Evolutionary conservation across 139 green algal genomes (phyloP), one percentile per base, ranked within the genome.

Genomic region (Raphidocelis subcapitata): DNA sequence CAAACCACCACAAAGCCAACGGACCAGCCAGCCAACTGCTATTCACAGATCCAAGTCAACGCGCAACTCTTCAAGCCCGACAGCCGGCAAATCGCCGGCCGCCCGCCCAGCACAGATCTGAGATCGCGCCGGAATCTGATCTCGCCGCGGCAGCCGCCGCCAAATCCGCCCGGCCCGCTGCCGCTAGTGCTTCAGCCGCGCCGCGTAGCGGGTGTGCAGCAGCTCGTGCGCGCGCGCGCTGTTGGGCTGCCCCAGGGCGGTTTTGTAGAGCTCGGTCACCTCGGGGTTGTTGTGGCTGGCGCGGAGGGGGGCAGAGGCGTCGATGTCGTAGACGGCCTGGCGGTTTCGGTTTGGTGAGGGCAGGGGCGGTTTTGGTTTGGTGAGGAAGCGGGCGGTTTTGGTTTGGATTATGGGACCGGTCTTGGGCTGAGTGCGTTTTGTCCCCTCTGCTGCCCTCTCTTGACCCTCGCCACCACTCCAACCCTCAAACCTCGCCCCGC

Each of bases 151-250:
- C n/a, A n/a, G n/a, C n/a, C n/a, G n/a, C n/a, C n/a, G n/a, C n/a
- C n/a, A n/a, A n/a, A n/a, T n/a, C n/a, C n/a, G n/a, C n/a, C n/a
- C n/a, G n/a, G n/a, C n/a, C n/a, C n/a, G n/a, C n/a, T n/a, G n/a
- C n/a, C n/a, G n/a, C n/a, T n/a, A n/a, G n/a, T 68, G 24, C 24
- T 54, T 59, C 41, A 31, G 57, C 15, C 36, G 57, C 65, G 86
- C 81, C 18, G 55, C 67, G 69, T 86, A 88, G 67, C 35, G 28
- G 15, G 83, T 88, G 75, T 88, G 83, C 47, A 88, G 80, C 70
- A 88, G 76, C 67, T 84, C 51, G 65, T 88, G 83, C 23, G 72
- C 26, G 29, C 62, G 47, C 26, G 78, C 29, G 29, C 76, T 68
- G 65, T 78, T 75, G 29, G 81, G 81, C 24, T 71, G 28, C 0